These are phyloP conservation scores for Patellaria atrata DNA, from an alignment of 495 filamentous ascomycete genomes.

Conservation along the genomic window DNA sequence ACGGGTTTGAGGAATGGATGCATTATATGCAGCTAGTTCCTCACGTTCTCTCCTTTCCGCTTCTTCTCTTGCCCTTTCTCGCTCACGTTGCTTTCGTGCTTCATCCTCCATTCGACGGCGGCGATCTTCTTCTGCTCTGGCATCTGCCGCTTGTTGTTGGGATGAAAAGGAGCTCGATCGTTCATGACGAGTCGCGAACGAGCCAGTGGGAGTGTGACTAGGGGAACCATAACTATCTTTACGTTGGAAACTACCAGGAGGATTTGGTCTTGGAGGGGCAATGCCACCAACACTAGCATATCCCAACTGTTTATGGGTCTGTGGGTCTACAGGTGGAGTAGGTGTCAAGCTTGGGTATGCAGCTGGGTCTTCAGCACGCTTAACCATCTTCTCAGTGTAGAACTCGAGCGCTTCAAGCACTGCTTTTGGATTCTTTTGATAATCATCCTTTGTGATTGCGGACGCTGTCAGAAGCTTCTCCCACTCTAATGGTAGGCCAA, in stretches of 20 bases:
- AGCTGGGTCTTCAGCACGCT: conserved; percentile 67
- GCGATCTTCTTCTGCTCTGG: conserved; percentile 20
- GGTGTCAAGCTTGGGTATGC: conserved; percentile 58
- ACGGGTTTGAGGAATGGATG: conserved; percentile 64
- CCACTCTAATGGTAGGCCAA: conserved; percentile 89
- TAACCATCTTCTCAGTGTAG: conserved; percentile 80
- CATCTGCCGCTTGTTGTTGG: conserved; percentile 14
- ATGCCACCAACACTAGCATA: conserved; percentile 47
- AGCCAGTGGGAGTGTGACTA: conserved; percentile 10
- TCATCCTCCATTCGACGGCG: conserved; percentile 37
- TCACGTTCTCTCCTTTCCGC: conserved; percentile 46
- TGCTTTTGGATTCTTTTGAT: conserved; percentile 93
- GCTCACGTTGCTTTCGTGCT: conserved; percentile 30
- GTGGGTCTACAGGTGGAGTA: conserved; percentile 43
- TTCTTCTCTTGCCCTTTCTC: conserved; percentile 25
- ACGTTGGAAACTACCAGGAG: conserved; percentile 34
- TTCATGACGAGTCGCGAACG: too few relatives aligned
- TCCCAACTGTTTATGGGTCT: conserved; percentile 52
- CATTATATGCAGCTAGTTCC: conserved; percentile 75
- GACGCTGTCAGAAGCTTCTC: conserved; percentile 87
- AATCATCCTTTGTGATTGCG: conserved; percentile 94
- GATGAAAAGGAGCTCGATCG: conserved; percentile 7
- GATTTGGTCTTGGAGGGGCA: conserved; percentile 61
- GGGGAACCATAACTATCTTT: conserved; percentile 31
- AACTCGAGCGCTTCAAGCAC: conserved; percentile 96